These are phyloP conservation scores for Penicillium waksmanii DNA, from an alignment of 495 filamentous ascomycete species.

Conservation along the genomic window DNA sequence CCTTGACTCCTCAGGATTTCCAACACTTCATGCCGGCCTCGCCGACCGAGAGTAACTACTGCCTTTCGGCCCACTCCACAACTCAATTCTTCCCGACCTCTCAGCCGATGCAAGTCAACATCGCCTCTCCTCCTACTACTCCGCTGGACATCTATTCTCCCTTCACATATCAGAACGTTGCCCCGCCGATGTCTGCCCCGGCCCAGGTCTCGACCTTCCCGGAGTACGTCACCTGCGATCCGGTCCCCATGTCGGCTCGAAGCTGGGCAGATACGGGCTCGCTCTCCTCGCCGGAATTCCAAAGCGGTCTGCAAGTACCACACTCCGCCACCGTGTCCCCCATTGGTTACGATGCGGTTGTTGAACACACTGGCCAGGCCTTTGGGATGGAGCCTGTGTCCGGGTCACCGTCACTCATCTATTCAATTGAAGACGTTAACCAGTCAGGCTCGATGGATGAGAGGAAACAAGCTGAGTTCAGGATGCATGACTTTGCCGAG, in stretches of 20 bases:
- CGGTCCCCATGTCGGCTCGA: constrained; percentile 39
- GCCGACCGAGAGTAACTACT: constrained; percentile 44
- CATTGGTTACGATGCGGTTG: constrained; percentile 36
- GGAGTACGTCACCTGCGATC: constrained; percentile 41
- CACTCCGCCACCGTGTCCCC: constrained; percentile 43
- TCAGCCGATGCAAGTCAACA: constrained; percentile 50
- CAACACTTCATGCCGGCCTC: constrained; percentile 48
- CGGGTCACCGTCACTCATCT: constrained; percentile 41
- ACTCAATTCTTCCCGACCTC: constrained; percentile 46
- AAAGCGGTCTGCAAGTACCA: constrained; percentile 34
- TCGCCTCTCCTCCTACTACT: constrained; percentile 52
- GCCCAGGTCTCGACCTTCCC: constrained; percentile 48
- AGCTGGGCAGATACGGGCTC: constrained; percentile 48
- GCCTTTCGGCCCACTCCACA: constrained; percentile 43
- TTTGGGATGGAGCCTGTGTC: constrained; percentile 34
- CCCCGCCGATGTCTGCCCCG: constrained; percentile 51
- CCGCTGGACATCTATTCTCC: constrained; percentile 46
- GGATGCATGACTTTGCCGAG: constrained; percentile 49
- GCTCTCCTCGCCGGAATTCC: constrained; percentile 49
- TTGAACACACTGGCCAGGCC: constrained; percentile 32
- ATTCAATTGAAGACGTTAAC: constrained; percentile 41
- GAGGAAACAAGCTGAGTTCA: constrained; percentile 43
- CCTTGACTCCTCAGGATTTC: constrained; percentile 50
- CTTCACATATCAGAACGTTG: constrained; percentile 43
- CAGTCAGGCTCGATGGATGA: constrained; percentile 35